These are phyloP conservation scores for Micromonas pusilla DNA, from an alignment of 139 green algal genomes.

Conservation along the genomic window DNA sequence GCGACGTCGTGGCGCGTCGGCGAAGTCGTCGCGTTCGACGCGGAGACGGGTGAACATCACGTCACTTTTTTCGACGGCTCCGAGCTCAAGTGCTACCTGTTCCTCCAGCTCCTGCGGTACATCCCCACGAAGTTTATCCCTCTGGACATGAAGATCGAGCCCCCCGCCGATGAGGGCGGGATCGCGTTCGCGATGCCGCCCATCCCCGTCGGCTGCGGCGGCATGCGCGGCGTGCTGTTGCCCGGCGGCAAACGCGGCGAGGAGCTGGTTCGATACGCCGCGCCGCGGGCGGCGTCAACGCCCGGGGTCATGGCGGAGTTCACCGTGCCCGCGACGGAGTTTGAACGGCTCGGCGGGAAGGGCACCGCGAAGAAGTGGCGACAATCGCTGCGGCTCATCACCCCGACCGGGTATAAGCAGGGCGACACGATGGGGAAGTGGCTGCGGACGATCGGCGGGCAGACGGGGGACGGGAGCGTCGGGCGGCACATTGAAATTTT, in stretches of 20 bases:
- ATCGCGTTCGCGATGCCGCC: slow-evolving; percentile 4
- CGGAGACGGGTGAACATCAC: background rate
- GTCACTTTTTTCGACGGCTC: background rate
- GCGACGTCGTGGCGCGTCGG: background rate
- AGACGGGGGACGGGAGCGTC: background rate
- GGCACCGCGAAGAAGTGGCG: slow-evolving; percentile 22
- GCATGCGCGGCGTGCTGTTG: slow-evolving; percentile 21
- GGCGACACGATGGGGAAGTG: background rate
- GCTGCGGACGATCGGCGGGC: background rate
- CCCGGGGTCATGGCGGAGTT: background rate
- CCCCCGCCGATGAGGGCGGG: background rate
- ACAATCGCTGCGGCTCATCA: slow-evolving; percentile 1
- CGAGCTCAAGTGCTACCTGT: background rate
- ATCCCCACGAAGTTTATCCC: slow-evolving; percentile 1
- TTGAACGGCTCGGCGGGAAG: slow-evolving; percentile 14
- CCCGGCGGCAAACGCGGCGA: slow-evolving; percentile 19
- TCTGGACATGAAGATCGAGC: background rate
- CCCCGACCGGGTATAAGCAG: background rate
- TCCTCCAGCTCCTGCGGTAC: background rate
- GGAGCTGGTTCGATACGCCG: slow-evolving; percentile 12
- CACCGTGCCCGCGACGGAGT: slow-evolving; percentile 13
- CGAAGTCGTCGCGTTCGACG: slow-evolving; percentile 3
- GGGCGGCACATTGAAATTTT: slow-evolving; percentile 2
- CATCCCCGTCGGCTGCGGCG: slow-evolving; percentile 13
- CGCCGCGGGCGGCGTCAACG: background rate